Base-by-base conservation (phyloP, 139 green algal species). In the Nannochloris sp. region DNA sequence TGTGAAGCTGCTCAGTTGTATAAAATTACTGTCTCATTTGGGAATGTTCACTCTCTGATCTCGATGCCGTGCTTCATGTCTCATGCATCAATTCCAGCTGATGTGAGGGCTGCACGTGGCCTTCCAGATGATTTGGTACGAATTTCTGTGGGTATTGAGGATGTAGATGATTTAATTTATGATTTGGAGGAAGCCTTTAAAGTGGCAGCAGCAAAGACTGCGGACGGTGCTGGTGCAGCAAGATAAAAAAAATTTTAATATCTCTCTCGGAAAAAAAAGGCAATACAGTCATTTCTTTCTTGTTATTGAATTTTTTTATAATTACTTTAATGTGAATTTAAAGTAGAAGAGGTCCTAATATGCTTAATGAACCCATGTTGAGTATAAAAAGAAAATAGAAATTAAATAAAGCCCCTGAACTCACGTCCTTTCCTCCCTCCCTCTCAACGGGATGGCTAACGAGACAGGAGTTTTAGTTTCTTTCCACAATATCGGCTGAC, bases 41-140 rank as follows among this genome's bases (percentile, higher is more conserved):
- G 90, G 39, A 90, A 74, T 64, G 89, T 97, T 51, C 81, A 68
- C n/a, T 90, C 76, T 13, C 81, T 93, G 39, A 87, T 76, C 46
- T 97, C 24, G 81, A 93, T 99, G 76, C 95, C 95, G 23, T 98
- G 92, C 85, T 99, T 95, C 85, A 99, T 99, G 95, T 92, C 77
- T 53, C 94, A 99, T 65, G 89, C 89, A 7, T 88, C 78, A 66
- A 92, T 96, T 44, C 92, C 94, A 0, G 85, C 90, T 0, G 85
- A 92, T 15, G 78, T 97, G 35, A 71, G 92, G 8, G 86, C 90
- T 19, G 87, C 78, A 3, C 73, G 94, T 5, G 94, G 94, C 7
- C 82, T 99, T 46, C 83, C 90, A 0, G 87, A 98, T 54, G 95
- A 99, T 69, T 80, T 99, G 14, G 84, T 99, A 3, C 78, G 94